phyloP scores from a whole-genome alignment of 2,329 filamentous ascomycete species.

The Penicillium janthinellum region DNA sequence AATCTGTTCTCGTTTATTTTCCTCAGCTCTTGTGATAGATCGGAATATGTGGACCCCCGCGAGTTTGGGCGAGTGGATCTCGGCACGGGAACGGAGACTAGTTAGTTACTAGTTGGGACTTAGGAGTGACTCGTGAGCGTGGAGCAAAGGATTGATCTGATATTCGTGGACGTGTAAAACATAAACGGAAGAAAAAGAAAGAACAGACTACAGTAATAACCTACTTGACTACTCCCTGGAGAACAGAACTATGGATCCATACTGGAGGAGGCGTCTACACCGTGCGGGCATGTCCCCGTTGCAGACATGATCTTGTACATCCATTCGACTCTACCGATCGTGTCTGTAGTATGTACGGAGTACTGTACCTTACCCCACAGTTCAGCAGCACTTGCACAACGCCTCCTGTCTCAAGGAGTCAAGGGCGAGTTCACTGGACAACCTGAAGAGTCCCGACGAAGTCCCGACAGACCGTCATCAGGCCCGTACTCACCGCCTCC shows the following conservation, averaged over 20 bases:
- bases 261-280: neutral
- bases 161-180: neutral
- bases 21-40: slow-evolving; percentile 19
- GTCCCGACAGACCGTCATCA: neutral
- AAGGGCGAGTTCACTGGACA: neutral
- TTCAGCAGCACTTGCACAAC: neutral
- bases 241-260: neutral
- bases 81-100: slow-evolving; percentile 16
- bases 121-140: neutral
- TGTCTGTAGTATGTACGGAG: neutral
- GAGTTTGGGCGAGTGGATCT: slow-evolving; percentile 15
- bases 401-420: neutral
- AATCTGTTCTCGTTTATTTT: neutral
- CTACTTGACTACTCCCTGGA: neutral
- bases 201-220: neutral
- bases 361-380: neutral
- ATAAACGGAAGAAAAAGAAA: neutral
- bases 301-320: neutral
- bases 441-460: neutral
- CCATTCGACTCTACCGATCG: neutral
- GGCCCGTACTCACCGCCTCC: slow-evolving; percentile 15
- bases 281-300: too few species aligned
- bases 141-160: slow-evolving; percentile 18
- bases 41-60: slow-evolving; percentile 16
- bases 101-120: neutral